Conservation (phyloP, 2,329 filamentous ascomycete species). For the Ophiostoma perfectum region DNA sequence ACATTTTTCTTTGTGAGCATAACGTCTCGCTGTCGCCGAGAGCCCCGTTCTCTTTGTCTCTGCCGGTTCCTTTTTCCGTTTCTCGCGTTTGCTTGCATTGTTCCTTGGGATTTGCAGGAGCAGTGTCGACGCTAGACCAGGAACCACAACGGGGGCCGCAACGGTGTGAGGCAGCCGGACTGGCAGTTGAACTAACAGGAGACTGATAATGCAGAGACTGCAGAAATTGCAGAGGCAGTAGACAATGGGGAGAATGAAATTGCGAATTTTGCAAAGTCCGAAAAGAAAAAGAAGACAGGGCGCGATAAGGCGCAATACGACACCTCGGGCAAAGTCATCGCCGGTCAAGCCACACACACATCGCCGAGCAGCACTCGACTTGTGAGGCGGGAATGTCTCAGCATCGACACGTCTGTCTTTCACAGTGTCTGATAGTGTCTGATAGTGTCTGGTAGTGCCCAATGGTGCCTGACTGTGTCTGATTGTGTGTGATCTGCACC, state of each 20-base stretch:
- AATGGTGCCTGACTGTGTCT: too few species aligned
- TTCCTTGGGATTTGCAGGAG: neutral
- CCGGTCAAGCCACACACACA: neutral
- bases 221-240: too few species aligned
- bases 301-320: neutral
- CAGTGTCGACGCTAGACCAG: neutral
- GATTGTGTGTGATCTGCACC: too few species aligned
- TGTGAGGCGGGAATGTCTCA: neutral
- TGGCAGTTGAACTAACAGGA: neutral
- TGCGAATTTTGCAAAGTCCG: too few species aligned
- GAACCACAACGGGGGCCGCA: neutral
- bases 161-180: neutral
- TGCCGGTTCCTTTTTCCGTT: neutral
- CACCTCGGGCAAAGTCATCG: neutral
- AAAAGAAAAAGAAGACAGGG: neutral
- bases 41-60: neutral
- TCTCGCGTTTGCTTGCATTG: neutral
- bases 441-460: too few species aligned
- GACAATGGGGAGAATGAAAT: neutral
- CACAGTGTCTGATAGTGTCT: too few species aligned
- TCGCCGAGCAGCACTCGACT: neutral
- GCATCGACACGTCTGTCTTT: neutral
- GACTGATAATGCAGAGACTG: neutral
- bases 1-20: neutral
- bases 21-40: slow-evolving; percentile 9